These are phyloP conservation scores for Dipteronia dyeriana DNA, from an alignment of 345 rosid genomes.

Conservation along the genomic window DNA sequence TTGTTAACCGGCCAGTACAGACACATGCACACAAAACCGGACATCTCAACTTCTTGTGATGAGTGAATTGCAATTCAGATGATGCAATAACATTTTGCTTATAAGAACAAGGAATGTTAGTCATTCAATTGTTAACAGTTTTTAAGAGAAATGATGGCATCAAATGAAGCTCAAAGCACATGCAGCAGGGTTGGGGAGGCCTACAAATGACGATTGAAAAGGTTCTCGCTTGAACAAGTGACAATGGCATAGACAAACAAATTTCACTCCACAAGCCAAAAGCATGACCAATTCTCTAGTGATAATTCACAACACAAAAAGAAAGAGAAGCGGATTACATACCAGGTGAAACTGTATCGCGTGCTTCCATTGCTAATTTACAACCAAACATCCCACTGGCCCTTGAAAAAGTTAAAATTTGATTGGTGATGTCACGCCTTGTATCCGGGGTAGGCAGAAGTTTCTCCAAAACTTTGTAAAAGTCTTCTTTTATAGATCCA, in stretches of 20 bases:
- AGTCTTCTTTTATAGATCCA: slow-evolving; percentile 72
- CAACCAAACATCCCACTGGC: slow-evolving; percentile 85
- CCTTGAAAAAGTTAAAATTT: slow-evolving; percentile 68
- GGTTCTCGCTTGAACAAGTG: neutral
- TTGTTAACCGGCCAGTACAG: neutral
- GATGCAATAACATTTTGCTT: neutral
- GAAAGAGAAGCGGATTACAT: slow-evolving; percentile 13
- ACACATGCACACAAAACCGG: neutral
- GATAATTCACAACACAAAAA: neutral
- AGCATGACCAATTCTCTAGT: neutral
- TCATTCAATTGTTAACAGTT: neutral
- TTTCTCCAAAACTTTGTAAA: slow-evolving; percentile 80
- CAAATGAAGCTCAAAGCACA: neutral
- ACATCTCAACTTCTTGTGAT: neutral
- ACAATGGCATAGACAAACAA: neutral
- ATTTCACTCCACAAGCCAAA: neutral
- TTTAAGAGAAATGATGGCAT: neutral
- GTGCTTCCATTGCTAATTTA: slow-evolving; percentile 79
- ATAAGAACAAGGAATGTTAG: neutral
- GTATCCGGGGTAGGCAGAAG: slow-evolving; percentile 85
- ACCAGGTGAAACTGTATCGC: slow-evolving; percentile 80
- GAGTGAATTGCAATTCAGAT: neutral
- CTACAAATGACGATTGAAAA: neutral
- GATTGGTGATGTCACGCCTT: slow-evolving; percentile 79
- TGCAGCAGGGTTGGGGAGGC: neutral